phyloP scores from a whole-genome alignment of 2,329 filamentous ascomycete species.

The Beauveria bassiana region DNA sequence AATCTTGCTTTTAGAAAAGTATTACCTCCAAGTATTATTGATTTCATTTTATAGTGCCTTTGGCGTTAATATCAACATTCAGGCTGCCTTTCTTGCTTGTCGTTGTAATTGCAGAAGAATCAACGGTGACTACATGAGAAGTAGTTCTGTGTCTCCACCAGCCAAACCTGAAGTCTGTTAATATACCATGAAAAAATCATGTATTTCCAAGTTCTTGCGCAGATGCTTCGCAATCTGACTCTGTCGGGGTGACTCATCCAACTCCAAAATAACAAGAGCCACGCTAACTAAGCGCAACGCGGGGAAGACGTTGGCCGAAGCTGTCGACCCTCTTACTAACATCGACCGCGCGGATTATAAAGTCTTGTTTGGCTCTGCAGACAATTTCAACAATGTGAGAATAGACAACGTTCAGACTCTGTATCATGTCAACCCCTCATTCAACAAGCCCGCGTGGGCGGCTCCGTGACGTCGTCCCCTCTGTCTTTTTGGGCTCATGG shows the following conservation, averaged over 20 bases:
- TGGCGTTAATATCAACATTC: neutral
- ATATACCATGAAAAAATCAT: neutral
- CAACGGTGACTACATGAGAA: neutral
- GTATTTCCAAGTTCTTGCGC: neutral
- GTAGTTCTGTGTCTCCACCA: neutral
- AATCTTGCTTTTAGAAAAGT: neutral
- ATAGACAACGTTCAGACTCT: neutral
- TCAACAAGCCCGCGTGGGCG: conserved; percentile 14
- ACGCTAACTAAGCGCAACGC: neutral
- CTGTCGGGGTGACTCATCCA: conserved; percentile 8
- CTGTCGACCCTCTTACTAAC: neutral
- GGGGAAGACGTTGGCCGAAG: neutral
- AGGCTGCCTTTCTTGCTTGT: neutral
- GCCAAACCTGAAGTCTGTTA: neutral
- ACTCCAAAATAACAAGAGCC: neutral
- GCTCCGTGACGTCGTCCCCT: conserved; percentile 31
- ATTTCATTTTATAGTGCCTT: neutral
- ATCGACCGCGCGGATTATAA: neutral
- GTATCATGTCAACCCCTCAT: neutral
- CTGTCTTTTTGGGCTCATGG: conserved; percentile 30
- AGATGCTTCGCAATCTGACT: conserved; percentile 9
- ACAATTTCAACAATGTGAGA: neutral
- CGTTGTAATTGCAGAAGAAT: neutral
- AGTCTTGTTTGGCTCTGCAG: neutral
- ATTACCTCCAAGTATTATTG: neutral